phyloP scores from a whole-genome alignment of 306 rosid species.

The Citrullus colocynthis region DNA sequence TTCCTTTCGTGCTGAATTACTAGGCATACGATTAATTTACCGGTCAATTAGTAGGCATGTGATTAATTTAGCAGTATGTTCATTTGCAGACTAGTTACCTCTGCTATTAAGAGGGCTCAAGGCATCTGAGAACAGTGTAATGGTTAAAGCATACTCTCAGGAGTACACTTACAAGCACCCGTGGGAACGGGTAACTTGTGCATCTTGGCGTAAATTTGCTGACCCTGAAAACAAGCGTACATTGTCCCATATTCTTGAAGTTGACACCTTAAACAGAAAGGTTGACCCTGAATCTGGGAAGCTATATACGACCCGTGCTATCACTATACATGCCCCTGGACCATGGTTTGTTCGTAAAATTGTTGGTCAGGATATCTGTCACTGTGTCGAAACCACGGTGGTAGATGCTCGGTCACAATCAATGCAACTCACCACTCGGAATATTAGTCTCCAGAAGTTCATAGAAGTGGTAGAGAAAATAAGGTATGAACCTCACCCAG shows the following conservation, averaged over 20 bases:
- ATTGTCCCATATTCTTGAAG: slow-evolving; percentile 68
- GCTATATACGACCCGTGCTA: slow-evolving; percentile 62
- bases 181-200: slow-evolving; percentile 83
- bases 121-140: slow-evolving; percentile 12
- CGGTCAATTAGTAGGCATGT: background rate
- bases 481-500: slow-evolving; percentile 15
- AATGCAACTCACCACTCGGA: slow-evolving; percentile 14
- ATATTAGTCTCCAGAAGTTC: slow-evolving; percentile 12
- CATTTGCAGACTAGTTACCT: background rate
- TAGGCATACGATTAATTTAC: background rate
- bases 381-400: slow-evolving; percentile 23
- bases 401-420: slow-evolving; percentile 11
- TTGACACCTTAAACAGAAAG: slow-evolving; percentile 56
- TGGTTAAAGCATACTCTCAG: slow-evolving; percentile 75
- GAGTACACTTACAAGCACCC: slow-evolving; percentile 85
- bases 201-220: slow-evolving; percentile 87
- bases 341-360: slow-evolving; percentile 70
- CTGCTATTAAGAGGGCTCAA: background rate
- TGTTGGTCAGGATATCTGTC: slow-evolving; percentile 79
- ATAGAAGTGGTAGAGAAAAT: slow-evolving; percentile 17
- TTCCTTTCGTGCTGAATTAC: background rate
- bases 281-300: slow-evolving; percentile 47
- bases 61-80: background rate
- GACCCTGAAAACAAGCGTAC: slow-evolving; percentile 68
- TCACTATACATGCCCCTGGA: slow-evolving; percentile 67